Conservation (phyloP, 2,329 filamentous ascomycete genomes). For the Aspergillus proliferans region DNA sequence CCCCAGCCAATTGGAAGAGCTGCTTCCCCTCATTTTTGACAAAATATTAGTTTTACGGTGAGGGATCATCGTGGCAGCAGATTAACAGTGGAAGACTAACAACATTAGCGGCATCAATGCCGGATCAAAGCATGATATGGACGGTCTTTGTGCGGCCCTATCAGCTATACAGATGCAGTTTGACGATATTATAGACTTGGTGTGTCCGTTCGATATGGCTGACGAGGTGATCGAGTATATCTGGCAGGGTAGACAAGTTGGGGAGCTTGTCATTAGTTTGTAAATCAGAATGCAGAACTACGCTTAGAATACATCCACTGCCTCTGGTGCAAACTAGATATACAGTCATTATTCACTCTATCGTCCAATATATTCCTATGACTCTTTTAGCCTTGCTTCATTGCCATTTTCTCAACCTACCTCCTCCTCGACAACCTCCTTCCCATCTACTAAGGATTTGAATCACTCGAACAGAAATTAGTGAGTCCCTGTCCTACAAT, state of each 20-base stretch:
- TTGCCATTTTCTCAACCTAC: too few species aligned
- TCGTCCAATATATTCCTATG: too few species aligned
- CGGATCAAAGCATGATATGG: conserved; percentile 36
- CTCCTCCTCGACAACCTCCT: too few species aligned
- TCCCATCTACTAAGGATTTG: too few species aligned
- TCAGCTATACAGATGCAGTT: conserved; percentile 18
- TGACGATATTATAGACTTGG: conserved; percentile 34
- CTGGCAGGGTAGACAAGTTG: conserved; percentile 40
- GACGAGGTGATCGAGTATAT: conserved; percentile 28
- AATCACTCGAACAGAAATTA: too few species aligned
- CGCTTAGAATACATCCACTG: too few species aligned
- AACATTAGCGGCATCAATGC: conserved; percentile 34
- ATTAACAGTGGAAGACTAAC: background rate
- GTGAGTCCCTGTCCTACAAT: too few species aligned
- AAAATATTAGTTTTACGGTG: conserved; percentile 29
- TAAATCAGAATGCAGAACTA: background rate
- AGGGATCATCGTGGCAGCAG: background rate
- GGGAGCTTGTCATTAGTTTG: conserved; percentile 31
- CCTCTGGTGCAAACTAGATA: too few species aligned
- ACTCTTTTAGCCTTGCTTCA: too few species aligned
- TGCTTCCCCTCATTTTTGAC: conserved; percentile 35
- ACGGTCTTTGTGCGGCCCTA: conserved; percentile 35
- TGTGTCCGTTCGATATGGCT: conserved; percentile 34
- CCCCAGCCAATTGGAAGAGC: conserved; percentile 24
- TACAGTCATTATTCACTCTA: too few species aligned